These are phyloP conservation scores for Ophiostoma sp. DNA, from an alignment of 2,329 filamentous ascomycete genomes.

Conservation along the genomic window DNA sequence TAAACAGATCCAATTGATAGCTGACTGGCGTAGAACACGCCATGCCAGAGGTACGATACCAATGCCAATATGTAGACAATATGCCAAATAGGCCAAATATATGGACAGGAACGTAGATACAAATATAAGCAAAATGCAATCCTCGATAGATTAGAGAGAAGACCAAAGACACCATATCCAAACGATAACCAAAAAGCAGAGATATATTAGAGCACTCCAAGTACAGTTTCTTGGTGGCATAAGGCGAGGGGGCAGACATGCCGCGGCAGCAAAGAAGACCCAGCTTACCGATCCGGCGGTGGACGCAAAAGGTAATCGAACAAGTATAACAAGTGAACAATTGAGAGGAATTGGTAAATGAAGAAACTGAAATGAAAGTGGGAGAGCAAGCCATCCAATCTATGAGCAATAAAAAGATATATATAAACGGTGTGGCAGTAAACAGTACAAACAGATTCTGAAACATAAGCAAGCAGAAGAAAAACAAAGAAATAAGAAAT, in stretches of 20 bases:
- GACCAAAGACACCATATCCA: neutral
- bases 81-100: neutral
- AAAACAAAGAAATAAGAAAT: neutral
- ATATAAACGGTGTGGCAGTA: neutral
- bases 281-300: conserved; percentile 17
- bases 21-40: neutral
- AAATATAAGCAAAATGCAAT: neutral
- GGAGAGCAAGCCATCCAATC: conserved; percentile 22
- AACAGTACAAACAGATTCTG: conserved; percentile 1
- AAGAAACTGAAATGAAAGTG: conserved; percentile 12
- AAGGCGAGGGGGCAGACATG: neutral
- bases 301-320: neutral
- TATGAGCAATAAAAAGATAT: conserved; percentile 19
- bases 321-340: neutral
- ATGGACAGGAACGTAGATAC: neutral
- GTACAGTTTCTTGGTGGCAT: neutral
- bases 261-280: neutral
- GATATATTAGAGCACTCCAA: neutral
- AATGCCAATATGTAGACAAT: neutral
- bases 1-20: neutral
- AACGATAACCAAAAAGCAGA: neutral
- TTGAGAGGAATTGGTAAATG: neutral
- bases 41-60: neutral
- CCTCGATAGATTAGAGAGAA: neutral
- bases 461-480: neutral